phyloP scores from a whole-genome alignment of 2,329 filamentous ascomycete species.

The Sporothrix pseudoabietina region DNA sequence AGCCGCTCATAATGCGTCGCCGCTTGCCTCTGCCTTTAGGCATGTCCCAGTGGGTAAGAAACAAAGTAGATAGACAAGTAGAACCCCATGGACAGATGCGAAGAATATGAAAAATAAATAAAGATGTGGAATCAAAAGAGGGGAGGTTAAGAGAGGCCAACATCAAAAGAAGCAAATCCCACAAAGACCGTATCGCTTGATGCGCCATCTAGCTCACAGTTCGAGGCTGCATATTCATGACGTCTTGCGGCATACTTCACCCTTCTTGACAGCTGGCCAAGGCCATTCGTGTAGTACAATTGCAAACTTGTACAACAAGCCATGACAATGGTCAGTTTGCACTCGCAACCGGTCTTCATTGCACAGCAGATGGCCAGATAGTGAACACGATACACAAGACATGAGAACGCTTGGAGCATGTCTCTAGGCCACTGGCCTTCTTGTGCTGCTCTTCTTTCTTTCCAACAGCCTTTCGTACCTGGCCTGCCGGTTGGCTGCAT shows the following conservation, averaged over 20 bases:
- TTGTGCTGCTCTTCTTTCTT: not conserved
- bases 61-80: not conserved
- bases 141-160: not conserved
- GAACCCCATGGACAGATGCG: not conserved
- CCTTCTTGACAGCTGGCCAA: not conserved
- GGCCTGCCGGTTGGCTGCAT: conserved; percentile 9
- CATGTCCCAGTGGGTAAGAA: conserved; percentile 1
- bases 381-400: conserved; percentile 3
- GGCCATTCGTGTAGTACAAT: not conserved
- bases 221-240: not conserved
- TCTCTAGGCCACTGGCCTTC: not conserved
- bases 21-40: conserved; percentile 21
- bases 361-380: not conserved
- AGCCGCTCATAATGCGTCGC: conserved; percentile 28
- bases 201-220: not conserved
- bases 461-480: not conserved
- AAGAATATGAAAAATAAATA: not conserved
- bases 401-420: not conserved
- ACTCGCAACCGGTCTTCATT: not conserved
- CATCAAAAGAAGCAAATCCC: not conserved
- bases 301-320: not conserved
- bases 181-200: not conserved
- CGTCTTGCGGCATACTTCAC: not conserved
- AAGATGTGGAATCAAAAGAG: no score
- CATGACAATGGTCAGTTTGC: not conserved